Evolutionary conservation across 768 basidiomycete species (phyloP), one percentile per base, ranked within the genome.

Genomic region (Leccinum broughii): DNA sequence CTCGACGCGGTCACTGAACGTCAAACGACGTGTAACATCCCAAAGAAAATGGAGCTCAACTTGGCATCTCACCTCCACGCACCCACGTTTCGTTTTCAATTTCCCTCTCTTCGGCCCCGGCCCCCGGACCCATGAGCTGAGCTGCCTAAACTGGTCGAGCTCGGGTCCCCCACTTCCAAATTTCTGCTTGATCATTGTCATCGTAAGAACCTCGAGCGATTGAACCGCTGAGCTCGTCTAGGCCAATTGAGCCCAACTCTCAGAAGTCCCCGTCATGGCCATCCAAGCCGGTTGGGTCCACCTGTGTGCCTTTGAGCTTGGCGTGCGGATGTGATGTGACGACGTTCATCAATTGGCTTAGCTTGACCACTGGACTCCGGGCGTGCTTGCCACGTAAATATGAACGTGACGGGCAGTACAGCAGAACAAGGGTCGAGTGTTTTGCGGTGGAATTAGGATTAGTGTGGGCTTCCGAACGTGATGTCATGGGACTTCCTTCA

Each of bases 291-390:
- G 32, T 32, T 32, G 11, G 32, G 32, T 32, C 10, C 51, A 20
- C 61, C 57, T 69, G 67, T 44, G 20, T 54, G 2, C 67, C 67
- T 2, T n/a, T 52, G 17, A 56, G 50, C 34, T 0, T n/a, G 13
- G 34, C 34, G 41, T 4, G 44, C 2, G 22, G 0, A 35, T 14
- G 13, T 6, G 4, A 6, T 35, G 13, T 35, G 34, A 55, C 41
- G 28, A 5, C 50, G 51, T 14, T 17, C 1, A 32, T 32, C 30
- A 30, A 4, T 15, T 39, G 3, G 10, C 22, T 30, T 20, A 44
- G 37, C 22, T 24, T 41, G 30, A 17, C 9, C 10, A 26, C 9
- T 30, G n/a, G 24, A 4, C 22, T 22, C 22, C 22, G 7, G 28
- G 22, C 20, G n/a, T 44, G 41, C 7, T 44, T 32, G 9, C 32